phyloP scores from a whole-genome alignment of 2,329 filamentous ascomycete species.

The Cercospora zeina region DNA sequence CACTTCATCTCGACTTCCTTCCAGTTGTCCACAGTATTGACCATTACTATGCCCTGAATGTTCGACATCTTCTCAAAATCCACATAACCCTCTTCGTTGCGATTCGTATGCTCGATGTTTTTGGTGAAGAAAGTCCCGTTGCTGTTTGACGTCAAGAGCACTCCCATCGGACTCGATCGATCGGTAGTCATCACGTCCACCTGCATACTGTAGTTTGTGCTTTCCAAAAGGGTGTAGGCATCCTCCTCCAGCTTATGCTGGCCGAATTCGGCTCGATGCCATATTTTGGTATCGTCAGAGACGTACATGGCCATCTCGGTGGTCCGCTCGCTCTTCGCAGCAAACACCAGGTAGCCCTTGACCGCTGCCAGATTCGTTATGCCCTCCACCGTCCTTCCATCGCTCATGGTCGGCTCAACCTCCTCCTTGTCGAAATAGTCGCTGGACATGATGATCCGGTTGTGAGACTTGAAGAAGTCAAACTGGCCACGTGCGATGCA shows the following conservation, averaged over 20 bases:
- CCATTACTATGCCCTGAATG: slow-evolving; percentile 87
- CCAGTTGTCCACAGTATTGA: slow-evolving; percentile 87
- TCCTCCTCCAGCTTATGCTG: slow-evolving; percentile 80
- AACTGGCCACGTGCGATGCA: slow-evolving; percentile 77
- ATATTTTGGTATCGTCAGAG: slow-evolving; percentile 76
- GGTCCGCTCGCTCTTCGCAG: slow-evolving; percentile 74
- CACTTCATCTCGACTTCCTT: slow-evolving; percentile 66
- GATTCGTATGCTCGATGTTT: slow-evolving; percentile 90
- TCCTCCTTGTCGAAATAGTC: slow-evolving; percentile 70
- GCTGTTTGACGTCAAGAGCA: slow-evolving; percentile 92
- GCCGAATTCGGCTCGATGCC: slow-evolving; percentile 89
- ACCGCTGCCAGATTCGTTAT: slow-evolving; percentile 79
- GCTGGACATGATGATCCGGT: slow-evolving; percentile 77
- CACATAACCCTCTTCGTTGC: slow-evolving; percentile 71
- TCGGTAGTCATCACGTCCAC: slow-evolving; percentile 79
- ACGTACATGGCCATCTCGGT: slow-evolving; percentile 92
- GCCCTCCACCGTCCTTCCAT: slow-evolving; percentile 71
- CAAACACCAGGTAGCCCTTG: slow-evolving; percentile 83
- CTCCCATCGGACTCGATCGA: slow-evolving; percentile 65
- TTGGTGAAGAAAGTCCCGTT: slow-evolving; percentile 94
- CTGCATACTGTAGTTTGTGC: slow-evolving; percentile 96
- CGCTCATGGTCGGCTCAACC: slow-evolving; percentile 73
- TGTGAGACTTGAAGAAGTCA: slow-evolving; percentile 69
- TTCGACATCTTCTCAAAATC: slow-evolving; percentile 93
- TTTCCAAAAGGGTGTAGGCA: slow-evolving; percentile 90